Evolutionary conservation across 2,329 filamentous ascomycete genomes (phyloP).

Genomic region (Epichloe scottii): DNA sequence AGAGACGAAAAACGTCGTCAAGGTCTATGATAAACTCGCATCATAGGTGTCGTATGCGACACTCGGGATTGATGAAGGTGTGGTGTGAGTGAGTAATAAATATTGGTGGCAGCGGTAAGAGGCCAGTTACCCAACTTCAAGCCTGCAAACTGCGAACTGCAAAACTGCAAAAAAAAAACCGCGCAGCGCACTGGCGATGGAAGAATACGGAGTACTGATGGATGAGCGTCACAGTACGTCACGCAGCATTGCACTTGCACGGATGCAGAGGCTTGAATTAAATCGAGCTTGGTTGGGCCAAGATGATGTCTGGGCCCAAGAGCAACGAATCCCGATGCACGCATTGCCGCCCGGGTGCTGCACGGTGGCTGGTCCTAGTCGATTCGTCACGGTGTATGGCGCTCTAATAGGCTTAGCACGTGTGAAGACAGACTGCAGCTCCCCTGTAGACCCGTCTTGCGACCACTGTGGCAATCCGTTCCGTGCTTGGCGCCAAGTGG

Average conservation of each 20-base stretch:
- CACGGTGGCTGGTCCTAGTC: conserved; percentile 12
- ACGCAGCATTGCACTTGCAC: neutral
- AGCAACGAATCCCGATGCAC: conserved; percentile 18
- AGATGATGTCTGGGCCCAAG: neutral
- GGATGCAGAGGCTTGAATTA: neutral
- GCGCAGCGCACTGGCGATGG: neutral
- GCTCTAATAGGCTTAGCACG: conserved; percentile 24
- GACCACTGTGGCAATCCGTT: neutral
- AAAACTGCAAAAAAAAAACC: neutral
- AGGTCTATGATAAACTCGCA: too few relatives aligned
- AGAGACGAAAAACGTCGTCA: too few relatives aligned
- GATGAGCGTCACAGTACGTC: neutral
- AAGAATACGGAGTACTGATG: neutral
- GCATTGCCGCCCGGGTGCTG: conserved; percentile 33
- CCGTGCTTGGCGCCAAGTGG: neutral
- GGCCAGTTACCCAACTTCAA: neutral
- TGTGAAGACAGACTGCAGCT: neutral
- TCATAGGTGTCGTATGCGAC: too few relatives aligned
- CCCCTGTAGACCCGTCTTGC: neutral
- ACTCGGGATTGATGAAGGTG: too few relatives aligned
- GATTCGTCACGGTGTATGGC: conserved; percentile 23
- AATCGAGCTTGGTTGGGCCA: too few relatives aligned
- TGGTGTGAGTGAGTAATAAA: too few relatives aligned
- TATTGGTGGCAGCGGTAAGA: neutral
- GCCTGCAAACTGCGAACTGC: neutral